phyloP scores from a whole-genome alignment of 208 protist species.

The Trypanosoma boissoni region DNA sequence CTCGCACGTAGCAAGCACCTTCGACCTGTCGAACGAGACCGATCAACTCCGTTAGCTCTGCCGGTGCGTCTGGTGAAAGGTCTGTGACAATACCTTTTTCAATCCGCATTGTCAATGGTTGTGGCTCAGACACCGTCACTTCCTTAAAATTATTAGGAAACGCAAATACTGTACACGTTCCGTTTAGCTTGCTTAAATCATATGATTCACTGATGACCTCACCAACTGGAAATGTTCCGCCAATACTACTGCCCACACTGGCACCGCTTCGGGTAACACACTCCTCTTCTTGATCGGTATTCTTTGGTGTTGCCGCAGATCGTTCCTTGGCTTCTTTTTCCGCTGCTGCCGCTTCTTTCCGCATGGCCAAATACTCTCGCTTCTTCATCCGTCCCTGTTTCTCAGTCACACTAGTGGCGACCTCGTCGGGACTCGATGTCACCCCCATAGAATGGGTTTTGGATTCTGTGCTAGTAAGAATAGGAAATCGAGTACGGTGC shows the following conservation, averaged over 20 bases:
- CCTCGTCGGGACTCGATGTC: not conserved
- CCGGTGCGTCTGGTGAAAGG: conserved; percentile 55
- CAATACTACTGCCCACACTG: conserved; percentile 77
- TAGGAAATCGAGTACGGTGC: conserved; percentile 67
- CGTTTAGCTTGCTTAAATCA: conserved; percentile 78
- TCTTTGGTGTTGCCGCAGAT: conserved; percentile 2
- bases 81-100: conserved; percentile 61
- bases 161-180: conserved; percentile 75
- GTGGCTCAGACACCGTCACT: conserved; percentile 60
- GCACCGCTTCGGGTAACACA: conserved; percentile 31
- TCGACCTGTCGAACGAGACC: conserved; percentile 78
- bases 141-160: conserved; percentile 78
- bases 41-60: conserved; percentile 75
- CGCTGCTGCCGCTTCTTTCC: conserved; percentile 29
- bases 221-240: conserved; percentile 88
- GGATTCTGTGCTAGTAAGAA: not conserved
- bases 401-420: conserved; percentile 9
- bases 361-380: conserved; percentile 72
- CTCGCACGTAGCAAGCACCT: conserved; percentile 79
- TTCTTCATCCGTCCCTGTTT: conserved; percentile 65
- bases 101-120: conserved; percentile 72
- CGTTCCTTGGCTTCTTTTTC: conserved; percentile 45
- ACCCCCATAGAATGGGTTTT: not conserved
- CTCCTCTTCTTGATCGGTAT: conserved; percentile 2
- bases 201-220: conserved; percentile 90